phyloP scores from a whole-genome alignment of 306 rosid species.

The Malus fusca region DNA sequence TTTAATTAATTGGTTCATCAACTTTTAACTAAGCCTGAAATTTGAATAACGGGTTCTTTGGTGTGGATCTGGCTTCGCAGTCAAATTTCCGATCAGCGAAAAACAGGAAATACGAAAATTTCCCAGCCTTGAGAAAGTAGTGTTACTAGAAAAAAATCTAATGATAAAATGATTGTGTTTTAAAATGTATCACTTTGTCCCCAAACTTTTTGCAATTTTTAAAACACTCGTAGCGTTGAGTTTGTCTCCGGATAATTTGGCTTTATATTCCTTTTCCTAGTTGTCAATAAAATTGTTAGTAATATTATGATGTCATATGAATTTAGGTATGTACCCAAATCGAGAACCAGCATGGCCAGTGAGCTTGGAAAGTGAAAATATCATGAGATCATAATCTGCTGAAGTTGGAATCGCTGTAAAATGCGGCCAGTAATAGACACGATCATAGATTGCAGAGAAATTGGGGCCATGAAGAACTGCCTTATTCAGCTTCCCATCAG shows the following conservation, averaged over 20 bases:
- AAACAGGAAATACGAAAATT: background rate
- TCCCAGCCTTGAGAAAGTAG: background rate
- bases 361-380: constrained; percentile 43
- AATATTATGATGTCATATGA: background rate
- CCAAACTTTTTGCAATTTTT: too few relatives aligned
- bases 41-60: background rate
- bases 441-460: constrained; percentile 27
- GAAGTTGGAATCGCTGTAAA: constrained; percentile 48
- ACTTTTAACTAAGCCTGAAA: background rate
- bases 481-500: constrained; percentile 38
- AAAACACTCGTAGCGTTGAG: too few relatives aligned
- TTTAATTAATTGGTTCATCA: background rate
- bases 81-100: background rate
- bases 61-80: too few relatives aligned
- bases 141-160: background rate
- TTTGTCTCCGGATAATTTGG: too few relatives aligned
- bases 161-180: too few relatives aligned
- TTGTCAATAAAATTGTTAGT: too few relatives aligned
- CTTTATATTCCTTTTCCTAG: too few relatives aligned
- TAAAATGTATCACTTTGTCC: too few relatives aligned
- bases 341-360: constrained; percentile 53
- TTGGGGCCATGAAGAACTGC: constrained; percentile 26
- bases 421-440: constrained; percentile 54
- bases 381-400: constrained; percentile 39
- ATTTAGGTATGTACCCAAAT: constrained; percentile 26